Base-by-base conservation (phyloP, 192 early-diverging fungal species). In the Linnemannia hyalina region DNA sequence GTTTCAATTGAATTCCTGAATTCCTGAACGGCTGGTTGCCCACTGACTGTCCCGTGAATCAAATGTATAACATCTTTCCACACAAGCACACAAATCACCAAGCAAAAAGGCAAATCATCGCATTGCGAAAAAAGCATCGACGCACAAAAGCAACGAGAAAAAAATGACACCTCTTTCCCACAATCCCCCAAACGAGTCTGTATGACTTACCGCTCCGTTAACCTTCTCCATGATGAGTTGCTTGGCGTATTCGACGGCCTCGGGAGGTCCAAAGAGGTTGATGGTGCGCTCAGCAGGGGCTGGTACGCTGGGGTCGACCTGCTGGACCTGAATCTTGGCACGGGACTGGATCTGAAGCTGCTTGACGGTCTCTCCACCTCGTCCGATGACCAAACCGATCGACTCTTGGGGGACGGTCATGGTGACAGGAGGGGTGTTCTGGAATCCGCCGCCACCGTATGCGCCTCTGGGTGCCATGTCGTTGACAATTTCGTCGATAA, bases 401-500 rank as follows among this genome's bases (percentile, higher is more conserved):
- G 88, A 87, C 74, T 92, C 89, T 32, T 90, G 89, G 20, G 92
- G 93, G 32, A 95, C 93, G 69, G 91, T 88, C 70, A 95, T 93
- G 22, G 89, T 90, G 20, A 92, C 91, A 63, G 71, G 86, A 36
- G 78, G 82, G 71, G 80, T 86, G 83, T 70, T 89, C 76, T 89
- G 81, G 55, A 73, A 88, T 46, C 88, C 81, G 57, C 85, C 80
- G 42, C 80, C 80, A 20, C 83, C 55, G 11, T 49, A 63, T 32
- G 73, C 70, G 32, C 82, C 78, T 52, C 78, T 55, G 6, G 82
- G 75, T 9, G 72, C 81, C 44, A 77, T 75, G 42, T 89, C 82
- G 55, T 86, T 90, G 32, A 97, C 91, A 80, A 96, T 93, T 77
- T 96, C 95, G 81, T 94, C 91, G 86, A 98, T 96, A 46, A 95